Evolutionary conservation across 768 basidiomycete genomes (phyloP), one percentile per base, ranked within the genome.

Genomic region (Clitopilus hobsonii): DNA sequence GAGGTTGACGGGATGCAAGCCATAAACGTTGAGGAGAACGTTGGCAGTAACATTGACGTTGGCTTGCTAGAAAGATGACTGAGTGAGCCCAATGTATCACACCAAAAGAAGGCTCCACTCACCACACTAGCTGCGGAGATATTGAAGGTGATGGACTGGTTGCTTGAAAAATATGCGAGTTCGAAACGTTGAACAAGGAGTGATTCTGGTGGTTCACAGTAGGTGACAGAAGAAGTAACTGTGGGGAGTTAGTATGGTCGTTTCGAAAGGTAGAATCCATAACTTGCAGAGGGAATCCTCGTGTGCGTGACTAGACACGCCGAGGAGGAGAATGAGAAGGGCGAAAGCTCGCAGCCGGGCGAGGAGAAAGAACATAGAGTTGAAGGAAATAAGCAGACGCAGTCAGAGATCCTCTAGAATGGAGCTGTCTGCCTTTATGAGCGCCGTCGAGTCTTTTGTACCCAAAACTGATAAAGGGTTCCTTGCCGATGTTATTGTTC

Each of bases 191-290:
- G 80, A 41, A 93, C 77, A 63, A 93, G 86, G 57, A 94, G 79
- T 27, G 83, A 81, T 67, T 89, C 84, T 51, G 91, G 91, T 32
- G 88, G 85, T 51, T 85, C 74, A 71, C 91, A 94, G 68, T 94
- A 94, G 26, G 91, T 88, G 64, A 94, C 89, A 55, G 91, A 92
- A 18, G 89, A 91, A 25, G 91, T 91, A 69, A 89, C 90, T 92
- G 65, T 25, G 53, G 49, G 55, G 14, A 51, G 49, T 62, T 27
- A 56, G 57, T 25, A 53, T 48, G 45, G 54, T 38, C 36, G 53
- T 32, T 52, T 38, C 49, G 28, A 16, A 52, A 48, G n/a, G 24
- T 50, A 1, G 22, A 16, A 45, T 32, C 54, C 28, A 54, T 28
- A 18, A 83, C 86, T 60, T 65, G 87, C 88, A 90, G 56, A 90